These are phyloP conservation scores for Dujonia santamariae DNA, from an alignment of 1,139 yeast genomes.

Conservation along the genomic window DNA sequence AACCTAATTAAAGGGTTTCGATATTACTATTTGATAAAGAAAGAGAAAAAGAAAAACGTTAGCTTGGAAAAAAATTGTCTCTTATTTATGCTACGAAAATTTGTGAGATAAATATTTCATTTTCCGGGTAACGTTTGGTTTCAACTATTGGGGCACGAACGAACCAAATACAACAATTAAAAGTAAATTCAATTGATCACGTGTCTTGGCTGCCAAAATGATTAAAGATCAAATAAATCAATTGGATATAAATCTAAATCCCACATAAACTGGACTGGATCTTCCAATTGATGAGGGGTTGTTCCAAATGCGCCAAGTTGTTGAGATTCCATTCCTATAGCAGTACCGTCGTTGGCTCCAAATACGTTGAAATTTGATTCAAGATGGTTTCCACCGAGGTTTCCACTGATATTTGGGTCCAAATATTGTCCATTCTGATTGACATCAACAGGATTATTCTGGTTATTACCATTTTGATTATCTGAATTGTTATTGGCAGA, in stretches of 20 bases:
- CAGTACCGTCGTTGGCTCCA: neutral
- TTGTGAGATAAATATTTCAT: too few species aligned
- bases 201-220: too few species aligned
- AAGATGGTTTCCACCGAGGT: neutral
- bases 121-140: conserved; percentile 4
- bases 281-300: conserved; percentile 4
- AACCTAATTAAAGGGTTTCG: too few species aligned
- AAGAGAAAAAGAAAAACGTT: too few species aligned
- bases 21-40: too few species aligned
- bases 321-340: neutral
- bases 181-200: too few species aligned
- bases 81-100: too few species aligned
- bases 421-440: conserved; percentile 1
- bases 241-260: conserved; percentile 7
- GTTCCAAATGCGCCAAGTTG: conserved; percentile 1
- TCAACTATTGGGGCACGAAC: too few species aligned
- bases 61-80: too few species aligned
- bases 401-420: too few species aligned
- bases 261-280: conserved; percentile 4
- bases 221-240: conserved; percentile 2
- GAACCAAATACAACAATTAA: too few species aligned
- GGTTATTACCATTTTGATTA: neutral
- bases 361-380: neutral
- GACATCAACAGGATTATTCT: neutral
- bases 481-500: neutral